Percentiles rank a stretch among this genome's conserved stretches.
Evolutionary conservation across 352 stramenopile genomes (phyloP).

Genomic region (Halophytophthora batemanensis): DNA sequence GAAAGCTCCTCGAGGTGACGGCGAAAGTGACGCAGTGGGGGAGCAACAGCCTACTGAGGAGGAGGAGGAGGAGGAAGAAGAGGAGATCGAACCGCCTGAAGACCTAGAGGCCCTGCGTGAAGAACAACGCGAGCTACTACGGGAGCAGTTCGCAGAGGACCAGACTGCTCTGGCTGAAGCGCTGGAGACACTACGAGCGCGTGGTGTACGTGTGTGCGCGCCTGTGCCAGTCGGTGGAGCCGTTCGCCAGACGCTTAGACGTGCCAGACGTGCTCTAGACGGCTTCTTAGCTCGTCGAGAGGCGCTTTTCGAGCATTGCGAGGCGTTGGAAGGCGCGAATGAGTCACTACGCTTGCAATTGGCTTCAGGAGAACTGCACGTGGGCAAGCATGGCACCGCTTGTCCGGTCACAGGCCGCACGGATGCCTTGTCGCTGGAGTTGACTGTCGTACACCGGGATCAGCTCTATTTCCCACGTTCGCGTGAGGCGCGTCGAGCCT

Average conservation of each 20-base stretch:
- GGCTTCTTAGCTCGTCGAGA: conserved; percentile 33
- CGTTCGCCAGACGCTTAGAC: conserved; percentile 36
- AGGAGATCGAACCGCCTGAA: conserved; percentile 19
- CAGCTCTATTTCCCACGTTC: conserved; percentile 61
- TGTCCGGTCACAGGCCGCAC: conserved; percentile 38
- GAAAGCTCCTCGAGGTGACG: conserved; percentile 1
- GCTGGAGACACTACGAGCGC: conserved; percentile 30
- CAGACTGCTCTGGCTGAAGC: conserved; percentile 31
- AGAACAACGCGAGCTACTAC: conserved; percentile 38
- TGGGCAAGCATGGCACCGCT: conserved; percentile 49
- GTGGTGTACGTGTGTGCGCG: conserved; percentile 31
- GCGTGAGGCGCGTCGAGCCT: conserved; percentile 11
- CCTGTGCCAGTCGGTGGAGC: conserved; percentile 25
- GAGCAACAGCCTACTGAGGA: conserved; percentile 2
- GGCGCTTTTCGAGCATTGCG: conserved; percentile 43
- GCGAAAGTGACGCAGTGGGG: conserved; percentile 4
- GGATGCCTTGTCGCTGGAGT: conserved; percentile 1
- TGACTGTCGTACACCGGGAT: conserved; percentile 37
- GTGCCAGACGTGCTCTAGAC: conserved; percentile 20
- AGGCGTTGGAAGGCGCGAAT: conserved; percentile 22
- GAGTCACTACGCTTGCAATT: conserved; percentile 19
- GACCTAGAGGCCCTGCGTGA: conserved; percentile 38
- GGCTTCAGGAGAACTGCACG: conserved; percentile 33
- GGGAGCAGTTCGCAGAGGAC: conserved; percentile 44
- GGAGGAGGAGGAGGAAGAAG: conserved; percentile 14